Base-by-base conservation (phyloP, 305 asterid genomes). In the Fraxinus sp. region DNA sequence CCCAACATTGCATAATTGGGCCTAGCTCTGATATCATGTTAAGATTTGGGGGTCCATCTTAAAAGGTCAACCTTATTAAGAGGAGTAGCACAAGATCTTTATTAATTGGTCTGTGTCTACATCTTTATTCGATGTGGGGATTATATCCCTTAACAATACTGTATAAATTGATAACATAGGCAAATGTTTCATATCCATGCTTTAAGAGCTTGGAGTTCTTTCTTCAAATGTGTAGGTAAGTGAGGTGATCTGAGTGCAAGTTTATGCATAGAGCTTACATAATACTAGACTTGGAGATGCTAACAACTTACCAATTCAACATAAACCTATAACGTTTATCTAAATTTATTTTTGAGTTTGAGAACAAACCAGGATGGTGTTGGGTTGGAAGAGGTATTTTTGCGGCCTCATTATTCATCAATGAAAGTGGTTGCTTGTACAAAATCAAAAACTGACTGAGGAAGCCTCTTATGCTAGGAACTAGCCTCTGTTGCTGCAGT, bases 401-500 rank as follows among this genome's bases (percentile, higher is more conserved):
- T 20, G 30, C 13, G 1, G 30, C 3, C 10, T 59, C 70, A 20
- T 20, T 59, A 20, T 20, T 7, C 30, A 59, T 59, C 28, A 59
- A 3, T 20, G 28, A 11, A 41, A 97, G 97, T 83, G 97, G 18
- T 79, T 94, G 78, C 90, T 85, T 28, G 94, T 94, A 64, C 98
- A 94, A 79, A 93, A 93, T 78, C 97, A 91, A 88, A 94, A 93
- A 86, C 86, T 97, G 81, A 88, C 96, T 0, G 97, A 97, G 88
- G 99, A 94, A 88, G 97, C 98, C 83, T 94, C 97, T 75, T 94
- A 97, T 68, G 99, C 98, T 13, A 94, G 87, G 99, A 94, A 86
- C 88, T 97, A 83, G 98, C 99, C 73, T 92, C 98, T 80, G 98
- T 98, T 79, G 99, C 98, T 80, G 99, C 99, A 14, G 91, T 92